Evolutionary conservation across 2,329 filamentous ascomycete species (phyloP), one percentile per base, ranked within the genome.

Genomic region (Alternaria arbusti): DNA sequence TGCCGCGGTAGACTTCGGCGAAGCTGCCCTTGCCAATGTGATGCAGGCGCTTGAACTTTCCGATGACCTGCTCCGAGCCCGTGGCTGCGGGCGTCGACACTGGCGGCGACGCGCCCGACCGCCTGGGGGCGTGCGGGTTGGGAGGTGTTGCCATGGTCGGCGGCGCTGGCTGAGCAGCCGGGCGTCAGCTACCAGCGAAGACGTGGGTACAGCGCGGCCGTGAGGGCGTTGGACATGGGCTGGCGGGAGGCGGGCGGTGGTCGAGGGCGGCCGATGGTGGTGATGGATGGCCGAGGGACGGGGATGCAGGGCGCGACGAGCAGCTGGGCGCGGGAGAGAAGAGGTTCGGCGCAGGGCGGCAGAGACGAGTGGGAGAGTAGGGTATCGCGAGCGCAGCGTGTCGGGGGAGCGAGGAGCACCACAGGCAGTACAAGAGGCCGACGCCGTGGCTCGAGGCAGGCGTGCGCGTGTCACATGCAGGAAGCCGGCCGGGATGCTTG

Each of bases 1-100:
- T 89, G 68, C 92, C 94, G 79, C 91, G 89, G 80, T 96, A 98
- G 70, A 99, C 96, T 71, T 94, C 94, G 70, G 96, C 96, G 84
- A 98, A 99, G 84, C 96, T 98, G 67, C 96, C 96, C 83, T 96
- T 96, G 68, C 96, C 96, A 79, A 98, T 97, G 83, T 97, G 93
- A 72, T 91, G 90, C 72, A 94, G 88, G 75, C 95, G 90, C 74
- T 88, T 87, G 81, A 96, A 97, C 75, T 91, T 89, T 70, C 94
- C 93, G 74, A 96, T 86, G 49, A 82, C 70, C 59, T 74, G 69
- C 44, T 78, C 77, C 11, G 72, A 52, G 26, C 50, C 61, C 11
- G 61, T 40, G 10, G 68, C 66, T 44, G 63, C 65, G 30, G 78
- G 72, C 73, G 78, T 70, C 20, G 63, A 54, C 36, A 51, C 25